phyloP scores from a whole-genome alignment of 2,329 filamentous ascomycete species.

The Colletotrichum endophyticum region DNA sequence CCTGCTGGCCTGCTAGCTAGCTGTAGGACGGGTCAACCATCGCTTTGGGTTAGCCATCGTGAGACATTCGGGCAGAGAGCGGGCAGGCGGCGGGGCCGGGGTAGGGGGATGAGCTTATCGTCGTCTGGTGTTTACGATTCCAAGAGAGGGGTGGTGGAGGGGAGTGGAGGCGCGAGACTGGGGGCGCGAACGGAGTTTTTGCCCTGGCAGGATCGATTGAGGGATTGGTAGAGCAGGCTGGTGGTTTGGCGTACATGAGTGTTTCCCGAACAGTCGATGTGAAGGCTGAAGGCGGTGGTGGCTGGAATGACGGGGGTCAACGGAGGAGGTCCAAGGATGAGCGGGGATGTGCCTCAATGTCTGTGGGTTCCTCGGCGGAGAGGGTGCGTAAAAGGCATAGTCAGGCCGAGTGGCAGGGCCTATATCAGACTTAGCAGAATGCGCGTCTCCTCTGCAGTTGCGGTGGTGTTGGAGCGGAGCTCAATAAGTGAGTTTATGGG shows the following conservation, averaged over 20 bases:
- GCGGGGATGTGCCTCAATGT: neutral
- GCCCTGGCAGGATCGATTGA: neutral
- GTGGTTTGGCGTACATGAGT: neutral
- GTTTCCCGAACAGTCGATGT: neutral
- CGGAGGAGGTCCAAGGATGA: neutral
- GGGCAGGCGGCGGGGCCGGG: conserved; percentile 5
- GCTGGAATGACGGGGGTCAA: conserved; percentile 2
- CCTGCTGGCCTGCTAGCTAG: neutral
- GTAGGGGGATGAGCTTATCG: conserved; percentile 18
- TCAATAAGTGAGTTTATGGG: conserved; percentile 5
- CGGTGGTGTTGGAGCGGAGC: neutral
- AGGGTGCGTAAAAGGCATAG: neutral
- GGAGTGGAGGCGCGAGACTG: neutral
- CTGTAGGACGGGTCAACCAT: conserved; percentile 2
- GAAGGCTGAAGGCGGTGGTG: neutral
- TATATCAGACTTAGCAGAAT: neutral
- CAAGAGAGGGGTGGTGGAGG: conserved; percentile 9
- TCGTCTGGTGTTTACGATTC: conserved; percentile 19
- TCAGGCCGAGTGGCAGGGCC: neutral
- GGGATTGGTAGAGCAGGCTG: neutral
- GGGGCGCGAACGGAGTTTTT: conserved; percentile 10
- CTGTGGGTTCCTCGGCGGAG: conserved; percentile 4
- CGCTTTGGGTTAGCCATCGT: conserved; percentile 7
- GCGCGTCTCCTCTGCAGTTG: neutral
- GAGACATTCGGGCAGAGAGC: conserved; percentile 14